Evolutionary conservation across 1,139 yeast genomes (phyloP).

Genomic region (Meyerozyma sp.): DNA sequence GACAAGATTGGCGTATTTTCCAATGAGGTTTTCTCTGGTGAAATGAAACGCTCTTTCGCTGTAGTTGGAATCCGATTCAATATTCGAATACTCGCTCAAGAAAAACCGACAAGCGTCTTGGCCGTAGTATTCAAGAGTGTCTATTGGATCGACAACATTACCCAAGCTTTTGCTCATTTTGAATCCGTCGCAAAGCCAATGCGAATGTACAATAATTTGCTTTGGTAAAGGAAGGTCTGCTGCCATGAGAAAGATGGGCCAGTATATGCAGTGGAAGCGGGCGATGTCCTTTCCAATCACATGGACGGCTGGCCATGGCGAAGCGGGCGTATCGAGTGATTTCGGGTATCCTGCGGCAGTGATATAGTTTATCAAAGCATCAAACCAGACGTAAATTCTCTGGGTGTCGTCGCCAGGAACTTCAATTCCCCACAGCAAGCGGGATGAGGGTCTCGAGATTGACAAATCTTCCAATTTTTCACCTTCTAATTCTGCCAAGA

Average conservation of each 20-base stretch:
- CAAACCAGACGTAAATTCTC: slow-evolving; percentile 93
- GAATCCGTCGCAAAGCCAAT: slow-evolving; percentile 85
- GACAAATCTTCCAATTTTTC: slow-evolving; percentile 61
- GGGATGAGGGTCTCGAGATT: slow-evolving; percentile 71
- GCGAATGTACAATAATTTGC: slow-evolving; percentile 84
- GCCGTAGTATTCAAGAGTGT: slow-evolving; percentile 56
- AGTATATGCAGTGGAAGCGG: slow-evolving; percentile 83
- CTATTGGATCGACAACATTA: slow-evolving; percentile 90
- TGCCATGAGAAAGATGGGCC: slow-evolving; percentile 93
- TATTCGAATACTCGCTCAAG: slow-evolving; percentile 67
- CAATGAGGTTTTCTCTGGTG: slow-evolving; percentile 64
- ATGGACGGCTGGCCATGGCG: slow-evolving; percentile 65
- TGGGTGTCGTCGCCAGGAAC: slow-evolving; percentile 81
- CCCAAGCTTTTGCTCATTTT: slow-evolving; percentile 95
- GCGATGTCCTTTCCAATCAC: slow-evolving; percentile 88
- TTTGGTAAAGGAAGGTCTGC: slow-evolving; percentile 67
- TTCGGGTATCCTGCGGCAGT: slow-evolving; percentile 67
- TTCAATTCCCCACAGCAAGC: slow-evolving; percentile 85
- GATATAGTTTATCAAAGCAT: slow-evolving; percentile 81
- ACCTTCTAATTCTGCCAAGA: slow-evolving; percentile 54
- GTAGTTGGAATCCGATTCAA: slow-evolving; percentile 77
- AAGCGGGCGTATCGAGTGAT: slow-evolving; percentile 9
- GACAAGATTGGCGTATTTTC: slow-evolving; percentile 78
- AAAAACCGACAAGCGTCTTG: slow-evolving; percentile 73
- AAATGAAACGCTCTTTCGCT: slow-evolving; percentile 51